Evolutionary conservation across 352 stramenopile genomes (phyloP), one percentile per base, ranked within the genome.

Genomic region (Phytophthora hybrid): DNA sequence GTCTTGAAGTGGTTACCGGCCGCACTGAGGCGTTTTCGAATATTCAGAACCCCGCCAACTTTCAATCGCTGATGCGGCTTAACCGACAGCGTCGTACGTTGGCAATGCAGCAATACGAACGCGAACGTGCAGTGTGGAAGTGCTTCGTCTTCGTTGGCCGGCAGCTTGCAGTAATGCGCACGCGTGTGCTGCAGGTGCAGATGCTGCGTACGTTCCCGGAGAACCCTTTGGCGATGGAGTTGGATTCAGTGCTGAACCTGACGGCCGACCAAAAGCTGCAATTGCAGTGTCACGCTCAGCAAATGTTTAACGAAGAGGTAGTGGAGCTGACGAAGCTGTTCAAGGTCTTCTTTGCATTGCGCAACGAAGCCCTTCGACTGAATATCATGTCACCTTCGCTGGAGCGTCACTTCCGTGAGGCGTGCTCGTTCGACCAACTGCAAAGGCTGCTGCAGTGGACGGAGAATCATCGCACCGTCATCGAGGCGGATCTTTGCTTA

Each of bases 331-430:
- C 86, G 37, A 84, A 87, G 73, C 76, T 96, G 26, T 91, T 96
- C 69, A 96, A 96, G 67, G 82, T 90, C 16, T 96, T 94, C 76
- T 85, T 90, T 55, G 84, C 79, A 3, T 58, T 96, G 41, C 87
- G 89, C 13, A 82, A 82, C 34, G 84, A 93, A 72, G 89, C 89
- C 10, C n/a, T 89, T 58, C 79, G 74, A 26, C 64, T 96, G 9
- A 88, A 90, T 61, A 68, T 90, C n/a, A 47, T 96, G 59, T 84
- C 82, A 6, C 89, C 89, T 16, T 86, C 79, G 32, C 73, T 96
- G 37, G 89, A 96, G 66, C 72, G 64, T 47, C 89, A 87, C 72
- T 88, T 96, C 53, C 84, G 82, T 29, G 85, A 92, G 16, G 47
- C 76, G 51, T 92, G 86, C 72, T 88, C 87, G 34, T 79, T 88